Evolutionary conservation across 225 moss, liverwort and hornwort species (phyloP), one percentile per base, ranked within the genome.

Genomic region (Pseudisothecium myosuroides): DNA sequence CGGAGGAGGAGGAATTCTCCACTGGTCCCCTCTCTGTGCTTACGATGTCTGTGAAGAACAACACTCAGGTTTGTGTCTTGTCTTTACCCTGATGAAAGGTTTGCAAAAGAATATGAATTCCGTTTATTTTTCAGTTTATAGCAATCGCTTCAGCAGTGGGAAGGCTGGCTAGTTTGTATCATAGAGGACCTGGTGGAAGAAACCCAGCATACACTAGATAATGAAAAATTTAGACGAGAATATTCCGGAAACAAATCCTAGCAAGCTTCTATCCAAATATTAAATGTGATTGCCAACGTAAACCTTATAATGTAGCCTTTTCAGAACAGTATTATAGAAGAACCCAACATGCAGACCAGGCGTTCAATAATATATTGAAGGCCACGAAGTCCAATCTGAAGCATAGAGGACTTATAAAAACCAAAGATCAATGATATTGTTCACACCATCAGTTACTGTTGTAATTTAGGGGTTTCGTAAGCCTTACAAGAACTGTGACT

Each of bases 41-140:
- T 59, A 96, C 96, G 63, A 98, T 98, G 98, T 95, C 96, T 20
- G 96, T 96, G 76, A 96, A 96, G 90, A 98, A 98, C 76, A 98
- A 98, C 82, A 96, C 96, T 43, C 96, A 97, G 95, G 96, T 97
- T 76, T 64, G 86, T 85, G 3, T 69, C 59, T 59, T 47, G 23
- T 43, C 41, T 67, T 65, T 24, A 49, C 55, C 28, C 50, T 69
- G 55, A 58, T 78, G 86, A 54, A 54, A 74, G 55, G 49, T 27
- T 37, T 52, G 6, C 47, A 28, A 45, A 31, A 41, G 49, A 32
- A 3, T 74, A 7, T 62, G 60, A 62, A 7, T 86, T 62, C 11
- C n/a, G 39, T 55, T 56, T 32, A 49, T 29, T 56, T 36, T 31
- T 67, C n/a, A 65, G 41, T 66, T 64, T 36, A 28, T 50, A 21